A percentile compares a stretch with the other conserved stretches of the same genome.
phyloP scores from a whole-genome alignment of 2,329 filamentous ascomycete genomes.

The Remersonia thermophila region DNA sequence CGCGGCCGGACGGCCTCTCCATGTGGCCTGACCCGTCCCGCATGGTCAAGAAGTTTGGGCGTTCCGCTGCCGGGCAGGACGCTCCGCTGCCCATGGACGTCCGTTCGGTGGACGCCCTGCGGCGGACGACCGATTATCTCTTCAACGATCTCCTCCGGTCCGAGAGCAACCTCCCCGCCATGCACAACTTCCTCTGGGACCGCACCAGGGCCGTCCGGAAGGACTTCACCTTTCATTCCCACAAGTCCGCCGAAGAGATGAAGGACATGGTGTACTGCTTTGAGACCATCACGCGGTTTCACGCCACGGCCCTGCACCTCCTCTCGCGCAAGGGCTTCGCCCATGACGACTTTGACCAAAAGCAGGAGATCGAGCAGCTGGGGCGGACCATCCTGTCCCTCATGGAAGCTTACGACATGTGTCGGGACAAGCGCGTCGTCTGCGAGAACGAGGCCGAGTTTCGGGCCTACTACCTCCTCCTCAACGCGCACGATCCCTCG shows the following conservation, averaged over 20 bases:
- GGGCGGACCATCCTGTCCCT: constrained; percentile 53
- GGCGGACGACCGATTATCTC: constrained; percentile 50
- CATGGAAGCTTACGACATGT: constrained; percentile 54
- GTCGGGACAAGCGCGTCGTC: constrained; percentile 41
- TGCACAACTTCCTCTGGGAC: constrained; percentile 57
- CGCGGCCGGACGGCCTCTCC: constrained; percentile 27
- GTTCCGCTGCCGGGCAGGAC: constrained; percentile 56
- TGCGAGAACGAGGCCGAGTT: constrained; percentile 56
- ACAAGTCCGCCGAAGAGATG: constrained; percentile 44
- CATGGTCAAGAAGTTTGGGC: constrained; percentile 56
- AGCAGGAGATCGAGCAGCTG: constrained; percentile 56
- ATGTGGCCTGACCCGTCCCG: constrained; percentile 35
- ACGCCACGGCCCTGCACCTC: constrained; percentile 52
- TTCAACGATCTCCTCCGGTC: constrained; percentile 44
- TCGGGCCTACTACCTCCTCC: constrained; percentile 50
- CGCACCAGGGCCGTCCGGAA: constrained; percentile 54
- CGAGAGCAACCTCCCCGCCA: constrained; percentile 40
- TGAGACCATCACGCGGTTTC: constrained; percentile 55
- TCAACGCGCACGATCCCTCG: constrained; percentile 46
- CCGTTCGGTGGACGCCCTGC: constrained; percentile 45
- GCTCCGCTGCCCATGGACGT: constrained; percentile 57
- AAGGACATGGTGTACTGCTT: constrained; percentile 49
- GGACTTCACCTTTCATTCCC: constrained; percentile 56
- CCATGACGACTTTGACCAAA: constrained; percentile 50
- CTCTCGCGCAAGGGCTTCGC: constrained; percentile 44